Conservation (phyloP, 129 eudicot species). For the Cynara cardunculus region DNA sequence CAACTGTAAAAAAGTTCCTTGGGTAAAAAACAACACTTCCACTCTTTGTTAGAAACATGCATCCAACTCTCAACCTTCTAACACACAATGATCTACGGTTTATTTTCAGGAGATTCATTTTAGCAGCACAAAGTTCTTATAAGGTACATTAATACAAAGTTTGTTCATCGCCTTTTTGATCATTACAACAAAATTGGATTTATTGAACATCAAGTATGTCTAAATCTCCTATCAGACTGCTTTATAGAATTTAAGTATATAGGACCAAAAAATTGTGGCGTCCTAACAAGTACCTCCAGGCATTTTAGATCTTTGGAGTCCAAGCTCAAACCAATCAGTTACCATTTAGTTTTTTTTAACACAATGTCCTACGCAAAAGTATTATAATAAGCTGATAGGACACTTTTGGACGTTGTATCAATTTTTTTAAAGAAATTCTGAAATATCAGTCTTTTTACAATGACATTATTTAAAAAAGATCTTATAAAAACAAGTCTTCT, state of each 20-base stretch:
- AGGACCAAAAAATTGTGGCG: not conserved
- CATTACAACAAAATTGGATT: too few relatives aligned
- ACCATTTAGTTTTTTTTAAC: too few relatives aligned
- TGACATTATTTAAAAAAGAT: too few relatives aligned
- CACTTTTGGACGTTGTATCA: not conserved
- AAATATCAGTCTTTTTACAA: not conserved
- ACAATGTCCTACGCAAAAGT: too few relatives aligned
- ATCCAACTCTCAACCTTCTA: conserved; percentile 13
- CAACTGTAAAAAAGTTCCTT: conserved; percentile 73
- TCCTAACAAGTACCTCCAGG: too few relatives aligned
- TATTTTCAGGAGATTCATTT: too few relatives aligned
- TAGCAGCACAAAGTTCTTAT: too few relatives aligned
- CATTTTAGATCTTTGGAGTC: too few relatives aligned
- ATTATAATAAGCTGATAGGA: not conserved
- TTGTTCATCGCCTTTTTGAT: not conserved
- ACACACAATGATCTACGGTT: not conserved
- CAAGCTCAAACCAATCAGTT: too few relatives aligned
- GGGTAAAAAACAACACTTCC: conserved; percentile 38
- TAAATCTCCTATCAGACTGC: too few relatives aligned
- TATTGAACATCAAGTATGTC: not conserved
- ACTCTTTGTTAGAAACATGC: not conserved
- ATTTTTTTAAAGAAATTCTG: not conserved
- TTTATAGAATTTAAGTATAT: too few relatives aligned
- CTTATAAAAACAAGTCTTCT: not conserved
- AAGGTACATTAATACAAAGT: conserved; percentile 5